Evolutionary conservation across 176 grass and related monocot species (phyloP), one percentile per base, ranked within the genome.

Genomic region (Cocos nucifera): DNA sequence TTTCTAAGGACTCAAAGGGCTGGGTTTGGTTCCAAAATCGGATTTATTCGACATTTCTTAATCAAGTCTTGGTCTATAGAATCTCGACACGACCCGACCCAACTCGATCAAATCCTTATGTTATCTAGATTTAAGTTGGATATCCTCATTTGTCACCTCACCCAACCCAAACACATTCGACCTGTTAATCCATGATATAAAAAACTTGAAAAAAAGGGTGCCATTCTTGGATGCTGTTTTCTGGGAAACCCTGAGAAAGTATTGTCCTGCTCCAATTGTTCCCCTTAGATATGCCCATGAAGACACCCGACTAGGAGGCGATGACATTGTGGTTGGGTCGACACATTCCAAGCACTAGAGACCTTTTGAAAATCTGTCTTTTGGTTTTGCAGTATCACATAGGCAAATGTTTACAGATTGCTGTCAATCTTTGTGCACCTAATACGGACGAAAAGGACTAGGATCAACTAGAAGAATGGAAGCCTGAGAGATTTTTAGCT

Each of bases 211-310:
- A 6, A 30, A 30, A 6, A 1, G 5, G 28, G 28, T 30, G 28
- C 59, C 50, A 3, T 95, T 73, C 58, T 61, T 86, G 52, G 86
- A 77, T 19, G 80, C 79, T 4, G 79, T 95, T 26, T 95, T 89
- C 74, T 79, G 89, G 28, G 90, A 86, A 63, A 79, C 82, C 30
- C 60, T 86, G 20, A 66, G 90, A 24, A 27, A 57, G 3, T 58
- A 95, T 64, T 79, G 71, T 62, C 86, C 86, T 17, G 79, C 69
- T 59, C 82, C 90, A 1, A 17, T 95, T 22, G 20, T 91, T 49
- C 87, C 87, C 26, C 70, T 86, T 22, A 73, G 92, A 63, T 85
- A 82, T 54, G 78, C 85, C 72, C 80, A 85, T 69, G 92, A 97
- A 69, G 61, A 64, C 53, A 85, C 75, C 23, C 79, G 64, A 16